These are phyloP conservation scores for Pisolithus marmoratus DNA, from an alignment of 768 basidiomycete genomes.

Conservation along the genomic window DNA sequence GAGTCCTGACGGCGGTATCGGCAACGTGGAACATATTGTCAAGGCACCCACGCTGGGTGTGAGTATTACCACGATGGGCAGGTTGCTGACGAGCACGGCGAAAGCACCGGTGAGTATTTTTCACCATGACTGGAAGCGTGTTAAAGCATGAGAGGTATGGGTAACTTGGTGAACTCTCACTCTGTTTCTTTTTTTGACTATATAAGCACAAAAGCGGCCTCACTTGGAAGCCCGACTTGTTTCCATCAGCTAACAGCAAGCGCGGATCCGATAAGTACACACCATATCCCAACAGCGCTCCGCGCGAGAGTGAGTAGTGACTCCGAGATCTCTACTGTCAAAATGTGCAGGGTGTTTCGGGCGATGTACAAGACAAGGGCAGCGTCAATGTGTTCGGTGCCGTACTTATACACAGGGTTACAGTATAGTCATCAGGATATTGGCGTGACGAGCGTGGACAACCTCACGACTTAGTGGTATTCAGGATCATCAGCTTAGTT, in stretches of 20 bases:
- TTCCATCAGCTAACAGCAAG: slow-evolving; percentile 17
- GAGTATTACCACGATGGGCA: slow-evolving; percentile 98
- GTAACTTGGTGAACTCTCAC: no score
- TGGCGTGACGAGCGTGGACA: slow-evolving; percentile 64
- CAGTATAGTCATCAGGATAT: slow-evolving; percentile 96
- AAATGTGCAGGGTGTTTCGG: slow-evolving; percentile 97
- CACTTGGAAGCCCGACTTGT: slow-evolving; percentile 48
- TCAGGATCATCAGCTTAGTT: slow-evolving; percentile 54
- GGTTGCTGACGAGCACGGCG: slow-evolving; percentile 89
- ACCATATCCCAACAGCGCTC: slow-evolving; percentile 39
- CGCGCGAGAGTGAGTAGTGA: slow-evolving; percentile 90
- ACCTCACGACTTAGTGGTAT: slow-evolving; percentile 70
- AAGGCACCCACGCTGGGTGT: slow-evolving; percentile 95
- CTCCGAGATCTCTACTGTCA: slow-evolving; percentile 69
- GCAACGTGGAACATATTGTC: slow-evolving; percentile 95
- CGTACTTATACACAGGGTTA: slow-evolving; percentile 73
- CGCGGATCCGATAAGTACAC: slow-evolving; percentile 41
- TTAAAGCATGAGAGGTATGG: slow-evolving; percentile 99
- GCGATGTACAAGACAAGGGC: slow-evolving; percentile 97
- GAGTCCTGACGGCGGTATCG: slow-evolving; percentile 95
- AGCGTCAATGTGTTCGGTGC: slow-evolving; percentile 89
- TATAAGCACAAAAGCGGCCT: no score
- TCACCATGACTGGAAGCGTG: slow-evolving; percentile 98
- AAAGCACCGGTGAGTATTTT: slow-evolving; percentile 99
- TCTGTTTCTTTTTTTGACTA: no score